These are phyloP conservation scores for Glebionis coronaria DNA, from an alignment of 129 eudicot species.

Conservation along the genomic window DNA sequence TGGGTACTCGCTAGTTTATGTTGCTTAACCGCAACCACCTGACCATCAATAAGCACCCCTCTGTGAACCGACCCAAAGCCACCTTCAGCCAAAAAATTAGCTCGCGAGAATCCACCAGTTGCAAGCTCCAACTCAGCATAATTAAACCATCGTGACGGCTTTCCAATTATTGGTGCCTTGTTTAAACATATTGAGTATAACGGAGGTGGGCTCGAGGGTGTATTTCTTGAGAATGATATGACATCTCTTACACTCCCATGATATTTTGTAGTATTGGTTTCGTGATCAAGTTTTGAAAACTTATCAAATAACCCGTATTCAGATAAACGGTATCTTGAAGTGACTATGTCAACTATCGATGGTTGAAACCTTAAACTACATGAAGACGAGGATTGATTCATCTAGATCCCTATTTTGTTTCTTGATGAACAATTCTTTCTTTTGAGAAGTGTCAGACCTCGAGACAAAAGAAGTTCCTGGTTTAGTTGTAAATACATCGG, in stretches of 20 bases:
- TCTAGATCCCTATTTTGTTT: conserved; percentile 27
- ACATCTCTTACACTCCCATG: conserved; percentile 77
- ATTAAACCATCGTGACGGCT: conserved; percentile 88
- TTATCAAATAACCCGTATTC: conserved; percentile 37
- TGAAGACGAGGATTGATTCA: conserved; percentile 42
- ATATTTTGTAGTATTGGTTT: conserved; percentile 44
- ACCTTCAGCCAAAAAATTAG: conserved; percentile 96
- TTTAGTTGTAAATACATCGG: conserved; percentile 81
- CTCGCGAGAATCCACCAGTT: conserved; percentile 81
- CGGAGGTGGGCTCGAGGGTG: conserved; percentile 84
- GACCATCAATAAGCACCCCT: conserved; percentile 93
- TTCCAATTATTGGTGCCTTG: conserved; percentile 87
- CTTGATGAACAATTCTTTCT: conserved; percentile 25
- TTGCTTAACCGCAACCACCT: conserved; percentile 85
- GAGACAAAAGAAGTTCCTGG: conserved; percentile 88
- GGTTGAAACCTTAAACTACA: conserved; percentile 77
- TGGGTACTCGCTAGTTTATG: conserved; percentile 95
- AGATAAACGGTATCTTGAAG: conserved; percentile 34
- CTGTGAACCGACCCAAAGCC: conserved; percentile 93
- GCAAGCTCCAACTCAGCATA: conserved; percentile 89
- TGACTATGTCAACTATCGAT: conserved; percentile 47
- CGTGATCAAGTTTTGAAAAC: conserved; percentile 8
- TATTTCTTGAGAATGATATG: conserved; percentile 57
- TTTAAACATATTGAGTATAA: conserved; percentile 92
- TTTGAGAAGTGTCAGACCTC: conserved; percentile 49